Evolutionary conservation across 306 rosid genomes (phyloP).

Genomic region (Fragaria vesca): DNA sequence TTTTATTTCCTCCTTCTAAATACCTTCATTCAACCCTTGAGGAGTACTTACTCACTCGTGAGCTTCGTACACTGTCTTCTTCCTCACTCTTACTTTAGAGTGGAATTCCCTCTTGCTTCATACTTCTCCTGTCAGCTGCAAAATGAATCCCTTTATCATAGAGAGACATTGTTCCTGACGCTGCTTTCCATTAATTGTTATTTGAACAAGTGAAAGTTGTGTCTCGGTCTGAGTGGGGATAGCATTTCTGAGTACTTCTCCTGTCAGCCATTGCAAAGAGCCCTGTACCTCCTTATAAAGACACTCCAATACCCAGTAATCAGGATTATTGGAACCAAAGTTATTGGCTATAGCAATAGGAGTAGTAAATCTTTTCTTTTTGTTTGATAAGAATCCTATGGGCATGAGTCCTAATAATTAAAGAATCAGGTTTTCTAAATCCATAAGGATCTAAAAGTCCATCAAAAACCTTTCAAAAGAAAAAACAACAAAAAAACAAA

Average conservation of each 20-base stretch:
- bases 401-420: neutral
- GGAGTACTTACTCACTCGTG: neutral
- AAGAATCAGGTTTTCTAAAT: neutral
- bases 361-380: no score
- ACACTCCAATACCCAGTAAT: neutral
- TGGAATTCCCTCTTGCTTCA: neutral
- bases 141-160: no score
- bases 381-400: neutral
- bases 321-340: neutral
- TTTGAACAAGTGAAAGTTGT: no score
- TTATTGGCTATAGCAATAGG: no score
- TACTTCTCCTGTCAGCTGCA: no score
- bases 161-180: no score
- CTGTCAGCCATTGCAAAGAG: neutral
- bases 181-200: no score
- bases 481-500: no score
- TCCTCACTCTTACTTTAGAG: neutral
- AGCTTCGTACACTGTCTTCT: neutral
- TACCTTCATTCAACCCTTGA: neutral
- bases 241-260: neutral
- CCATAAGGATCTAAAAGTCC: neutral
- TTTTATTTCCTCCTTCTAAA: neutral
- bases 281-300: neutral
- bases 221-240: no score
- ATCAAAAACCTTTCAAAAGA: no score